Base-by-base conservation (phyloP, 768 basidiomycete species). In the Trametes villosa region DNA sequence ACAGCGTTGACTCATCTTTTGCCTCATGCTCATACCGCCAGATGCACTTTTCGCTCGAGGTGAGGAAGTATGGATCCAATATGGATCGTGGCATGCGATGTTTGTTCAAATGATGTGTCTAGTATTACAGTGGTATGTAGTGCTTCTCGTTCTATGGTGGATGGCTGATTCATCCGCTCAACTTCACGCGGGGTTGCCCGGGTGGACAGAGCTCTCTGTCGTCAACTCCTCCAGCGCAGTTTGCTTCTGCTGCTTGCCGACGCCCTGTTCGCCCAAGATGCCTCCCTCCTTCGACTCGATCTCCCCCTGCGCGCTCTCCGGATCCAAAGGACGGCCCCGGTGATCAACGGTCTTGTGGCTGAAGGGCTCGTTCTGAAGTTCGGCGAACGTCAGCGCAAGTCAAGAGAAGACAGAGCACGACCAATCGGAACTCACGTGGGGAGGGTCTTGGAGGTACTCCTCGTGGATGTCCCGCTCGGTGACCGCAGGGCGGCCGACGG, bases 381-480 rank as follows among this genome's bases (percentile, higher is more conserved):
- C 20, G 27, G 18, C 12, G 9, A 29, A 48, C 29, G 13, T 46
- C 45, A 17, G 31, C 36, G 26, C 7, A 54, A 48, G 2, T 4
- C 18, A 17, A 31, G 30, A 12, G 41, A 18, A 12, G 41, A n/a
- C 2, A n/a, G 12, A 6, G 11, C 4, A 50, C 18, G 2, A 27
- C 2, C 17, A 15, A 29, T 18, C 8, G 18, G 13, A 1, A 59
- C 70, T 58, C 53, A 73, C 75, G 46, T 68, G 54, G 31, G 75
- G 75, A 38, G 75, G 71, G 40, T 74, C 41, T 33, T 57, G 63
- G 26, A 73, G 49, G 57, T 68, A 76, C 49, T 76, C 70, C n/a
- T 76, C 72, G 57, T 76, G 67, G 36, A 77, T 74, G 56, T 77
- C 69, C 26, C 68, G 72, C 41, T 72, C 64, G 2, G 68, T 65